Conservation (phyloP, 2,329 filamentous ascomycete species). For the Exophiala oligosperma region DNA sequence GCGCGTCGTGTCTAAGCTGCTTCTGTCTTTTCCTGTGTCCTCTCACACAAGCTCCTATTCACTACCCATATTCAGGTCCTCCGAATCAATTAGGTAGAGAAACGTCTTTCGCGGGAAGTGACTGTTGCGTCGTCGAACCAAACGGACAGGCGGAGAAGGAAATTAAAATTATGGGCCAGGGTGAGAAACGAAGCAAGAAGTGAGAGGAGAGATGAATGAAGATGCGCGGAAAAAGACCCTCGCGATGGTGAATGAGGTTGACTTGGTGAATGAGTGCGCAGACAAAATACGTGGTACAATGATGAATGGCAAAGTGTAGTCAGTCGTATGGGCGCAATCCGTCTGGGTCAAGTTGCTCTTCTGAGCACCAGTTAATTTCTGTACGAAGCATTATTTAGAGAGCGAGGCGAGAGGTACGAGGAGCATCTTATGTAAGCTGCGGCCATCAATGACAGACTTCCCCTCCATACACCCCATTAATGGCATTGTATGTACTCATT, state of each 20-base stretch:
- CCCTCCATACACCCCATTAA: too few relatives aligned
- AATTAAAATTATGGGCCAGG: neutral
- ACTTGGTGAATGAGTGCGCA: too few relatives aligned
- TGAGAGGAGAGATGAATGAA: neutral
- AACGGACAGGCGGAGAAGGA: neutral
- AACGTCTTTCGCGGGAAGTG: neutral
- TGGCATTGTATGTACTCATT: neutral
- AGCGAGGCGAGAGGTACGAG: too few relatives aligned
- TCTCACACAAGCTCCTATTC: conserved; percentile 8
- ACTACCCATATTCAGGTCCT: conserved; percentile 7
- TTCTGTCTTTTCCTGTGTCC: conserved; percentile 4
- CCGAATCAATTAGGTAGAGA: neutral
- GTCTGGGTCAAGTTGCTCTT: neutral
- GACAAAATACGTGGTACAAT: too few relatives aligned
- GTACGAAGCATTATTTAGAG: neutral
- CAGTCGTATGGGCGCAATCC: too few relatives aligned
- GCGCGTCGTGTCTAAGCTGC: conserved; percentile 9
- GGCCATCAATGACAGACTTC: too few relatives aligned
- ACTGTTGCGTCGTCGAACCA: neutral
- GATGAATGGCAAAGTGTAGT: too few relatives aligned
- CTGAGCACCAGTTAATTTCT: neutral
- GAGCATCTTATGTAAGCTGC: too few relatives aligned
- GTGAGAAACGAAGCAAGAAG: neutral
- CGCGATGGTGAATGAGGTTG: neutral
- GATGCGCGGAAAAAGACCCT: neutral